phyloP scores from a whole-genome alignment of 169 alveolate species.

The Plasmodium blacklocki region DNA sequence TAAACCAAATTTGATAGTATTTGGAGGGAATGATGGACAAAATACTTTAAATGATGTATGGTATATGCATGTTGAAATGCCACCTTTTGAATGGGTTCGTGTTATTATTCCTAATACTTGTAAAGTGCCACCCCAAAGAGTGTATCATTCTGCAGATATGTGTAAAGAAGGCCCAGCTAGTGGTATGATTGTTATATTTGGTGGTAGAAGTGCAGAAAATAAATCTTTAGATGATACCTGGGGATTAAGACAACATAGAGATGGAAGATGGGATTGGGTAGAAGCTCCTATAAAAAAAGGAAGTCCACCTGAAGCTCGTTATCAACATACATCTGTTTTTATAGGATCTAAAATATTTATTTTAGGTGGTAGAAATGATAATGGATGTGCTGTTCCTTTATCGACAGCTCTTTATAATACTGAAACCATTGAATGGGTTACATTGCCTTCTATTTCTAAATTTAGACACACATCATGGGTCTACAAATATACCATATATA shows the following conservation, averaged over 20 bases:
- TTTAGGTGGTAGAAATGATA: constrained; percentile 97
- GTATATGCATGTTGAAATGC: constrained; percentile 96
- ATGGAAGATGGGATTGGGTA: constrained; percentile 99
- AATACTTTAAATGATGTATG: constrained; percentile 96
- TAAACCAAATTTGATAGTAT: constrained; percentile 96
- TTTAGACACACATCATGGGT: constrained; percentile 95
- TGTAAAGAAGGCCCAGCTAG: constrained; percentile 98
- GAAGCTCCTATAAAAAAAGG: constrained; percentile 96
- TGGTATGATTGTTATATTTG: constrained; percentile 99
- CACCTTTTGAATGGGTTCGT: constrained; percentile 97
- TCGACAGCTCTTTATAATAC: constrained; percentile 96
- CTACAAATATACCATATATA: constrained; percentile 89
- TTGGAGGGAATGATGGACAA: constrained; percentile 99
- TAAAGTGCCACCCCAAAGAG: constrained; percentile 95
- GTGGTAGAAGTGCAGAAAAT: constrained; percentile 97
- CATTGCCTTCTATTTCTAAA: constrained; percentile 92
- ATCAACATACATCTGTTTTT: constrained; percentile 92
- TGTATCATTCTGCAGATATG: constrained; percentile 91
- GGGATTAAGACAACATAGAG: constrained; percentile 99
- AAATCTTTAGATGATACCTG: constrained; percentile 97
- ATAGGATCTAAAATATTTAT: constrained; percentile 93
- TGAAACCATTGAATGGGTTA: constrained; percentile 96
- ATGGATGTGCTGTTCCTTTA: constrained; percentile 89
- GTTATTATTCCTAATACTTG: constrained; percentile 88
- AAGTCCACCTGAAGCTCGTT: constrained; percentile 92